Evolutionary conservation across 2,329 filamentous ascomycete species (phyloP).

Genomic region (Penicillium sumatraense): DNA sequence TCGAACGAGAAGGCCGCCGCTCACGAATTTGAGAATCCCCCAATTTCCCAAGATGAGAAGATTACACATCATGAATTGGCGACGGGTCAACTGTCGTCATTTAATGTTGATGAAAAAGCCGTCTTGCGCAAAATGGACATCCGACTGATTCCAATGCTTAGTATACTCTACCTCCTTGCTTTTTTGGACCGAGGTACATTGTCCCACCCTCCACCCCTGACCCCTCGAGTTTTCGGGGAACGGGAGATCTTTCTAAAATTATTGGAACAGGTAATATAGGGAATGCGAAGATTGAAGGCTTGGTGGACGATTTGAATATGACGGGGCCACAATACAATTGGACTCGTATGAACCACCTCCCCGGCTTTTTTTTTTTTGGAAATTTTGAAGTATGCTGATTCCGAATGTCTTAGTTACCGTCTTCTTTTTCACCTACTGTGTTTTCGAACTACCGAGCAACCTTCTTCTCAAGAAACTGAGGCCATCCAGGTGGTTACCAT

Average conservation of each 20-base stretch:
- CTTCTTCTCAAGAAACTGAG: constrained; percentile 28
- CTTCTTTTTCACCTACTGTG: constrained; percentile 33
- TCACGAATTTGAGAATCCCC: constrained; percentile 13
- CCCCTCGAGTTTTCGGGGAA: background rate
- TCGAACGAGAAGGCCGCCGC: constrained; percentile 12
- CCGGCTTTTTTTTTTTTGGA: too few species aligned
- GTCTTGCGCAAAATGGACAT: constrained; percentile 35
- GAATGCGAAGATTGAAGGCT: constrained; percentile 40
- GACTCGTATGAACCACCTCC: constrained; percentile 25
- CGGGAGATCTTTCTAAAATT: background rate
- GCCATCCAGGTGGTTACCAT: constrained; percentile 34
- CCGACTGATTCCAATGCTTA: constrained; percentile 33
- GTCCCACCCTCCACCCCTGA: too few species aligned
- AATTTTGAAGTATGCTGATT: background rate
- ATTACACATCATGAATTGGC: constrained; percentile 8
- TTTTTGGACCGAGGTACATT: constrained; percentile 37
- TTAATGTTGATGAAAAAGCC: constrained; percentile 21
- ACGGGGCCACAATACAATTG: constrained; percentile 37
- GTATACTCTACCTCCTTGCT: constrained; percentile 33
- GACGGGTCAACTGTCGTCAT: background rate
- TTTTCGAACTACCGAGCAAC: constrained; percentile 27
- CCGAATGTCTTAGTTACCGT: constrained; percentile 29
- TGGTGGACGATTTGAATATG: constrained; percentile 34
- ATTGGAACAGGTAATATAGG: constrained; percentile 32
- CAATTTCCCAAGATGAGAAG: constrained; percentile 10